phyloP scores from a whole-genome alignment of 176 grass and related monocot species.

The Carex cristatella region DNA sequence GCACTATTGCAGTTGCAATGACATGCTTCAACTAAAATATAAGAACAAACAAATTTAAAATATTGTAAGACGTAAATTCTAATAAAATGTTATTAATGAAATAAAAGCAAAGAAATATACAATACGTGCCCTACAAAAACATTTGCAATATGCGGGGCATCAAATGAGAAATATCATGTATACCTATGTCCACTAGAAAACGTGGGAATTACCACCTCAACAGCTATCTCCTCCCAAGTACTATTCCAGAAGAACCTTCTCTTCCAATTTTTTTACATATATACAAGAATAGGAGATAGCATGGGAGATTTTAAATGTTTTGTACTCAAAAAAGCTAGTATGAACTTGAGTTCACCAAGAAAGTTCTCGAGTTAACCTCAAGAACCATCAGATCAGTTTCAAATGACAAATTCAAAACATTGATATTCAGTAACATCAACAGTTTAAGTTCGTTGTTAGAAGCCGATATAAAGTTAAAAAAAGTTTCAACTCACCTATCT shows the following conservation, averaged over 20 bases:
- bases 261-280: neutral
- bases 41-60: neutral
- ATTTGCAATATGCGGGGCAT: neutral
- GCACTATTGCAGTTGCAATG: constrained; percentile 33
- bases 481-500: neutral
- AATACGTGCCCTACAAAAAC: neutral
- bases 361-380: neutral
- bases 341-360: neutral
- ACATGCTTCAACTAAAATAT: constrained; percentile 29
- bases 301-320: neutral
- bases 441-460: neutral
- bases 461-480: neutral
- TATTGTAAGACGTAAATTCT: neutral
- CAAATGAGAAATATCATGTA: neutral
- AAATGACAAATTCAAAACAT: neutral
- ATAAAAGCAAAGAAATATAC: neutral
- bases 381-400: neutral
- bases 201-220: neutral
- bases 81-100: neutral
- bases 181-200: neutral
- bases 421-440: neutral
- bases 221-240: neutral
- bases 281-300: neutral
- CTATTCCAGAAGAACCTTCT: neutral
- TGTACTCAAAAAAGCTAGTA: neutral